Base-by-base conservation (phyloP, 176 grass and related monocot species). In the Elaeis guineensis region DNA sequence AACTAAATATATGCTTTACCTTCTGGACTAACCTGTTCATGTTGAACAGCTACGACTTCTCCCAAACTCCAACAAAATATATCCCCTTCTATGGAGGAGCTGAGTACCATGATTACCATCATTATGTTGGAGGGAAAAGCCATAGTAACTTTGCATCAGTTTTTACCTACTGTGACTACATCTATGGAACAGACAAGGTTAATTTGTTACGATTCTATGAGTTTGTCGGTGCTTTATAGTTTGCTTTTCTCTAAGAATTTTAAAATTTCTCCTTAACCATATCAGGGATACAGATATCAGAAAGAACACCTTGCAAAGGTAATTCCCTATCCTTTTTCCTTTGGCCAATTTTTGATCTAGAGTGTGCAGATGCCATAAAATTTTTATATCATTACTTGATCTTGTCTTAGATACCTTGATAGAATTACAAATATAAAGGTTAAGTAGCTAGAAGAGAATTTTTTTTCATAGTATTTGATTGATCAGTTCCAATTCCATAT, bases 61-160 rank as follows among this genome's bases (percentile, higher is more conserved):
- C 92, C 72, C 79, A 82, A 21, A 82, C 3, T 44, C 92, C 77
- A 5, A 88, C 87, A 70, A 96, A 88, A 55, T 90, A 82, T 71
- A 85, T 96, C 50, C 92, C 92, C 14, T 90, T 96, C 76, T 90
- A 90, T 62, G 92, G 92, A 66, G 92, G 92, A 58, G 80, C 92
- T 32, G 87, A 96, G 59, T 96, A 96, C 59, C 92, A 90, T 80
- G 92, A 96, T 78, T 96, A 88, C 77, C 87, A 96, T 76, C 92
- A 96, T 75, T 90, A 85, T 51, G 83, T 90, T 18, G 92, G 92
- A 65, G 83, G 83, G 44, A 78, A 85, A 25, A 96, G 87, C 58
- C 86, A 85, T 69, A 96, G 92, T 71, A 96, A 96, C 55, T 96
- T 88, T 75, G 83, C 86, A 69, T 85, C 92, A 2, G 83, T 96